Base-by-base conservation (phyloP, 805 yeast species). In the Yamadazyma endophytica region DNA sequence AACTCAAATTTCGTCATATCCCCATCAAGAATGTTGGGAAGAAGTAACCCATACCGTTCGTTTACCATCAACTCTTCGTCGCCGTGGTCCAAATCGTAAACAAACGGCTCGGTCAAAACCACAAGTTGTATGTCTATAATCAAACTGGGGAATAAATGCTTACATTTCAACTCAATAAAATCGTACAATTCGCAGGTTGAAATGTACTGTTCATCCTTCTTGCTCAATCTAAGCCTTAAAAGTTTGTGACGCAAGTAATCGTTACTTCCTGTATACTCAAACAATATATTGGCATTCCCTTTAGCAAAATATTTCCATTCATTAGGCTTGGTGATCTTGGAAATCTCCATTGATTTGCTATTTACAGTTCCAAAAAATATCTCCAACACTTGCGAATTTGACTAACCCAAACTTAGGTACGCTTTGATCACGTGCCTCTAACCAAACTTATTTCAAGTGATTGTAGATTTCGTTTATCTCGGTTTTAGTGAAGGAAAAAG, bases 211-310 rank as follows among this genome's bases (percentile, higher is more conserved):
- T 57, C 49, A 50, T 50, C 46, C 43, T 54, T 40, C 52, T 61
- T 56, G 9, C 52, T 45, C n/a, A 58, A 41, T 15, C 61, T 48
- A 39, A 48, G 46, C 15, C 79, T 48, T 15, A 73, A 41, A 8
- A 70, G 58, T 36, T 64, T 65, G 13, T 54, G 58, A 16, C 41
- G 32, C 7, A 68, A 50, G 11, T 42, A 41, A n/a, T 50, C 54
- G 28, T 55, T 51, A 11, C 29, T 23, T 1, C 75, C 77, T 2
- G 32, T 42, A 39, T 70, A 70, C 26, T 47, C 46, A 43, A 68
- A 69, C 4, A 73, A 56, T 2, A 65, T 63, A 37, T 73, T 73
- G 23, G 79, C 78, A 14, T 63, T 56, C 1, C 79, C 79, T 23
- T 61, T 62, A 11, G 66, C 68, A 26, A 66, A 50, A 40, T 58